Percentiles rank a stretch among this genome's conserved stretches.
Evolutionary conservation across 768 basidiomycete species (phyloP).

Genomic region (Lyophyllum semitale): DNA sequence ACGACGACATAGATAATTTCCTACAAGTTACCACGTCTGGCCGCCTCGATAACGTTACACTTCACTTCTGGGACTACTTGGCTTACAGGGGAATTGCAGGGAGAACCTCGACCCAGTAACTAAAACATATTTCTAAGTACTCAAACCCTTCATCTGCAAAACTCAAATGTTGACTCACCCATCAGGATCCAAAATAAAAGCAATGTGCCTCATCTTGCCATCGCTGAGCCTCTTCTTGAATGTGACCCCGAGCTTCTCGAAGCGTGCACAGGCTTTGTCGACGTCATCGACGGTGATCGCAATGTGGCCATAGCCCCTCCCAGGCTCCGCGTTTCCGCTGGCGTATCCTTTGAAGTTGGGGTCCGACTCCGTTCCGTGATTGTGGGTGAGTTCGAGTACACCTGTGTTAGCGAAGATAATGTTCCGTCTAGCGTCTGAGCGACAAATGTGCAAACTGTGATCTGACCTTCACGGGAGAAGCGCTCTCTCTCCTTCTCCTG

Average conservation of each 20-base stretch:
- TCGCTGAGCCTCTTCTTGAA: slow-evolving; percentile 89
- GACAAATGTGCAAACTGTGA: background rate
- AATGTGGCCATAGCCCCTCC: slow-evolving; percentile 85
- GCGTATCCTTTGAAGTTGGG: slow-evolving; percentile 79
- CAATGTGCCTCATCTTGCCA: slow-evolving; percentile 84
- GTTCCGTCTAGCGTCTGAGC: background rate
- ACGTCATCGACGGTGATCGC: slow-evolving; percentile 84
- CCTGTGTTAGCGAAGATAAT: slow-evolving; percentile 39
- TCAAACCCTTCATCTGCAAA: too few relatives aligned
- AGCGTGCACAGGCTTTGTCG: slow-evolving; percentile 78
- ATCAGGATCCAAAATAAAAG: slow-evolving; percentile 85
- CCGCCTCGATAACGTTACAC: too few relatives aligned
- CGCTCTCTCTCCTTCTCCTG: slow-evolving; percentile 54
- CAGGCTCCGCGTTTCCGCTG: slow-evolving; percentile 84
- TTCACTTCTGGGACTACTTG: too few relatives aligned
- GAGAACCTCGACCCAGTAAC: background rate
- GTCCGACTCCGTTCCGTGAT: slow-evolving; percentile 89
- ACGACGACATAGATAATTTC: too few relatives aligned
- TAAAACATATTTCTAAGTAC: background rate
- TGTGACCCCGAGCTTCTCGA: slow-evolving; percentile 75
- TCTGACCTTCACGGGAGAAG: slow-evolving; percentile 68
- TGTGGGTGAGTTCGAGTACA: slow-evolving; percentile 83
- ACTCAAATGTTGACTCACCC: slow-evolving; percentile 46
- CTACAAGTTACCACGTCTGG: too few relatives aligned
- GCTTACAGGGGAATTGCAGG: too few relatives aligned